phyloP scores from a whole-genome alignment of 1,284 basidiomycete genomes.

The Pulveroboletus sp. region DNA sequence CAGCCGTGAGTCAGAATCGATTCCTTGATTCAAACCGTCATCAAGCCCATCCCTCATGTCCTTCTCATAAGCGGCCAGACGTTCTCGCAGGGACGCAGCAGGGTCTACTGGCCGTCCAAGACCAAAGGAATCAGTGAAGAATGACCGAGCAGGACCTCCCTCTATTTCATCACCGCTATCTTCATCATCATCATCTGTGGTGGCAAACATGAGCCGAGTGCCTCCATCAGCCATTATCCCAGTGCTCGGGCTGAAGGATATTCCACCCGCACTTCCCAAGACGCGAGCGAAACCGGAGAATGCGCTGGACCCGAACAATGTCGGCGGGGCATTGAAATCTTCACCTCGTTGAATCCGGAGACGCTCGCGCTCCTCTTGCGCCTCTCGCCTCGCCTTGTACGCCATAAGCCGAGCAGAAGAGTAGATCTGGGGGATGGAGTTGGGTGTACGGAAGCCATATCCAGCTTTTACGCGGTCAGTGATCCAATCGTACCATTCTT shows the following conservation, averaged over 20 bases:
- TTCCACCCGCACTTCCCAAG: conserved; percentile 52
- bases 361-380: conserved; percentile 55
- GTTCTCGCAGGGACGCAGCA: conserved; percentile 57
- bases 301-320: conserved; percentile 34
- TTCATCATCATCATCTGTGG: conserved; percentile 59
- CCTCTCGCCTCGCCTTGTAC: conserved; percentile 58
- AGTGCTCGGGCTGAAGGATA: conserved; percentile 56
- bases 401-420: conserved; percentile 57
- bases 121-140: conserved; percentile 51
- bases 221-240: conserved; percentile 51
- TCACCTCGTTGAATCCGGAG: conserved; percentile 45
- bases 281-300: conserved; percentile 46
- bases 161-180: conserved; percentile 53
- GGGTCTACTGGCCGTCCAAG: conserved; percentile 47
- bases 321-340: conserved; percentile 22
- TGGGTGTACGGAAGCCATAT: conserved; percentile 74
- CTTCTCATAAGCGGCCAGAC: conserved; percentile 62
- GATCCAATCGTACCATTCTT: conserved; percentile 95
- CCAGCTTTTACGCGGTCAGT: conserved; percentile 79
- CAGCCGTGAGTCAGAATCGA: conserved; percentile 23
- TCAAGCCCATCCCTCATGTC: conserved; percentile 38
- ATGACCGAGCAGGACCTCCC: conserved; percentile 41
- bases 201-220: conserved; percentile 55
- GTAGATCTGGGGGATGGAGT: conserved; percentile 67
- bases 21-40: conserved; percentile 32